A percentile compares a stretch with the other conserved stretches of the same genome.
phyloP scores from a whole-genome alignment of 139 green algal species.

The Haematococcus lacustris region DNA sequence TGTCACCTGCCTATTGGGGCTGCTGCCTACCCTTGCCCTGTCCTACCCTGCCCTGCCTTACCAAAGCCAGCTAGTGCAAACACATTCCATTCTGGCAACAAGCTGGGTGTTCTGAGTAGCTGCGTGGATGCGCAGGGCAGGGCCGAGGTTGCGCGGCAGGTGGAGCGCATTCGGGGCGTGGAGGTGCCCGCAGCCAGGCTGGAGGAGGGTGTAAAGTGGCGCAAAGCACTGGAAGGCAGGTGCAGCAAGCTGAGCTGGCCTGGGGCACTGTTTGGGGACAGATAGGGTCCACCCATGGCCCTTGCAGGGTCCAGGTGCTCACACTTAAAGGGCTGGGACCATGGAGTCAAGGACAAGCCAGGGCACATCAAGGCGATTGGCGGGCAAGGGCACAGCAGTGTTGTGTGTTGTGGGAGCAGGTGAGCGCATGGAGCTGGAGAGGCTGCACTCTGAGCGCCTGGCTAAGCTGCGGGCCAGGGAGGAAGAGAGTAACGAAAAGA shows the following conservation, averaged over 20 bases:
- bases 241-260: neutral
- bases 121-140: too few species aligned
- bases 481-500: conserved; percentile 44
- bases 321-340: neutral
- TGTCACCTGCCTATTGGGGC: too few species aligned
- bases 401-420: neutral
- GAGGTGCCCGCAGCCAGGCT: conserved; percentile 40
- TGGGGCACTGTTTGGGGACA: neutral
- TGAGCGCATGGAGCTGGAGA: conserved; percentile 41
- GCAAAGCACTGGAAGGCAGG: conserved; percentile 4
- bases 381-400: neutral
- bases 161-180: conserved; percentile 49
- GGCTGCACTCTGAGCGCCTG: conserved; percentile 39
- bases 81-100: too few species aligned
- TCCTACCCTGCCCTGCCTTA: too few species aligned
- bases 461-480: conserved; percentile 36
- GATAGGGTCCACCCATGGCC: neutral
- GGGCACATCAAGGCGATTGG: neutral
- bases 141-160: conserved; percentile 32
- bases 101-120: too few species aligned
- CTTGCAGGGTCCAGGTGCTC: neutral
- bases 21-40: too few species aligned
- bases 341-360: neutral
- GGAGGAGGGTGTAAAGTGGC: conserved; percentile 46
- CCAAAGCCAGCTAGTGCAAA: too few species aligned